These are phyloP conservation scores for Sutorius australiensis DNA, from an alignment of 768 basidiomycete species.

Conservation along the genomic window DNA sequence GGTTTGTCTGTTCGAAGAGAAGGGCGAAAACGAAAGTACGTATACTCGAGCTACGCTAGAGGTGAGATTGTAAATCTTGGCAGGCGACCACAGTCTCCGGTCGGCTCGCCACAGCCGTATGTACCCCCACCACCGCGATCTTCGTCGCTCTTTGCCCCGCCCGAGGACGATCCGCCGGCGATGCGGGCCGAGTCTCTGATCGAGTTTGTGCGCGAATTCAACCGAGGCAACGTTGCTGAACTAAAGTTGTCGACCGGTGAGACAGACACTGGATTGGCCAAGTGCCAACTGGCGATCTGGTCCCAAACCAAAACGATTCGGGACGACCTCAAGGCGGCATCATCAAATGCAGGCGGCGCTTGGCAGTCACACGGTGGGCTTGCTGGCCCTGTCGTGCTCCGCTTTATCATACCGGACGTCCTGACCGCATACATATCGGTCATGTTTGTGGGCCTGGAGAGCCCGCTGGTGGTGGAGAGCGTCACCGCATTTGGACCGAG, in stretches of 20 bases:
- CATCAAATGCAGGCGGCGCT: neutral
- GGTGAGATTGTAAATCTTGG: neutral
- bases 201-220: conserved; percentile 57
- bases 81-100: conserved; percentile 52
- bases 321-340: conserved; percentile 7
- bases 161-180: conserved; percentile 34
- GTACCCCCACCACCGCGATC: conserved; percentile 37
- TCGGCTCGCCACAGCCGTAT: conserved; percentile 57
- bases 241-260: neutral
- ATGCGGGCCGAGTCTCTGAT: conserved; percentile 46
- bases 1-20: conserved; percentile 44
- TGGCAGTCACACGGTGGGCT: conserved; percentile 8
- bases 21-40: conserved; percentile 56
- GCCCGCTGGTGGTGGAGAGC: conserved; percentile 52
- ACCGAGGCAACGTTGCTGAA: conserved; percentile 31
- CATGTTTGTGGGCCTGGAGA: conserved; percentile 33
- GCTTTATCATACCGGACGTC: conserved; percentile 62
- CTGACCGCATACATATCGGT: conserved; percentile 61
- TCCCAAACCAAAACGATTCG: conserved; percentile 28
- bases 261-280: neutral
- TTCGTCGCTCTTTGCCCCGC: conserved; percentile 41
- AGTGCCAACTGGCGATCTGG: conserved; percentile 54
- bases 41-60: conserved; percentile 1
- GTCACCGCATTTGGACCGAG: conserved; percentile 70
- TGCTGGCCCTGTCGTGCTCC: conserved; percentile 40